Base-by-base conservation (phyloP, 2,329 filamentous ascomycete species). In the Clonostachys rhizophaga region DNA sequence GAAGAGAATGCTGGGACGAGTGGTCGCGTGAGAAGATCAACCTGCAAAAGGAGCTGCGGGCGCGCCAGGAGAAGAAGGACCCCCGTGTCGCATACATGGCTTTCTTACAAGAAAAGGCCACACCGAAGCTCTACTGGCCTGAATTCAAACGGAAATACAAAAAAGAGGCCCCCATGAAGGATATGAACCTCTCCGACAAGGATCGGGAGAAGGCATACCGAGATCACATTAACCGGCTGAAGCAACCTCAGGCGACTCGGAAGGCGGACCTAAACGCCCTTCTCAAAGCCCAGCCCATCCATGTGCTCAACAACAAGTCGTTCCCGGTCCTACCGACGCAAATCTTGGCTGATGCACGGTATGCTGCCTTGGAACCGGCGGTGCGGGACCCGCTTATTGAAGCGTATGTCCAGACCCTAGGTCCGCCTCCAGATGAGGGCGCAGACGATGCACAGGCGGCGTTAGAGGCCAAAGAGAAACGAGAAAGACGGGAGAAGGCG, bases 131-230 rank as follows among this genome's bases (percentile, higher is more conserved):
- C 2, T 99, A 95, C 73, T 99, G 94, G 94, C 86, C 89, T 1
- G 94, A 99, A 63, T 99, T 99, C 68, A 90, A 89, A 58, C 78
- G 94, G 34, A 99, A 96, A 62, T 94, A 83, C 67, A 87, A 86
- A 54, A 91, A 87, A 54, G 91, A 95, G 53, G 66, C 79, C 0
- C 79, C 84, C 45, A 91, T 99, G 87, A 87, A 85, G 50, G 87
- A 92, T 49, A 72, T 80, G 33, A 79, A 75, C 44, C 72, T 91
- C 20, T 70, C 74, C 34, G 89, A 92, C 58, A 89, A 86, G 63
- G 89, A 92, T 45, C 78, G 86, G 34, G 89, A 95, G 61, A 91
- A 87, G 66, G 73, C 81, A 45, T 95, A 92, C 61, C 78, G 89
- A 47, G 89, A 94, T 49, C 82, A 89, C 58, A 74, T 90, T 53